These are phyloP conservation scores for Cornus controversa DNA, from an alignment of 148 eudicot genomes.

Conservation along the genomic window DNA sequence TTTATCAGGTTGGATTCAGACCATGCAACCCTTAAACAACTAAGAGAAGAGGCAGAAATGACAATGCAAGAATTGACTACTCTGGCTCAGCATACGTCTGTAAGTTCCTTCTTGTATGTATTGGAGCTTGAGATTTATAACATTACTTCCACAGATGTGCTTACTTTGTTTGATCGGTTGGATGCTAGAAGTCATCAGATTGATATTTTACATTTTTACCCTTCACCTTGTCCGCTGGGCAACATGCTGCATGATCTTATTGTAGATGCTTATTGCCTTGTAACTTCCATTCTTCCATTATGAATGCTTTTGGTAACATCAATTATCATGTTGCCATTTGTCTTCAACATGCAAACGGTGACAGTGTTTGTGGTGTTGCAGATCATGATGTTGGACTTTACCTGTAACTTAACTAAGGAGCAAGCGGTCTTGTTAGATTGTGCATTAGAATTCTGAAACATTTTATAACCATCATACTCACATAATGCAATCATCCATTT, in stretches of 20 bases:
- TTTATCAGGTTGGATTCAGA: conserved; percentile 70
- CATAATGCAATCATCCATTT: neutral
- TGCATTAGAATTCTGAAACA: neutral
- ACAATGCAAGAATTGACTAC: conserved; percentile 71
- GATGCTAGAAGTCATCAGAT: neutral
- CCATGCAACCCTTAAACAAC: conserved; percentile 36
- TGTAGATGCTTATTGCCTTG: neutral
- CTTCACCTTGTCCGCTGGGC: neutral
- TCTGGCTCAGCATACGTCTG: conserved; percentile 84
- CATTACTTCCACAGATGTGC: neutral
- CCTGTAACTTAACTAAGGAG: neutral
- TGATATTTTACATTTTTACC: neutral
- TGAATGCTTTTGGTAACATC: neutral
- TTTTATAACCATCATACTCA: too few relatives aligned
- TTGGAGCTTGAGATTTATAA: neutral
- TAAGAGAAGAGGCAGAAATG: conserved; percentile 57
- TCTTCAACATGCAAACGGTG: neutral
- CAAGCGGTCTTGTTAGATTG: neutral
- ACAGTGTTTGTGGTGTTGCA: neutral
- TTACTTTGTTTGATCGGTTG: neutral
- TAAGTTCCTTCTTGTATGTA: conserved; percentile 37
- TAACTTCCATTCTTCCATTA: neutral
- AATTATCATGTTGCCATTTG: conserved; percentile 3
- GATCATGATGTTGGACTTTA: too few relatives aligned
- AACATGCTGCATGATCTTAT: neutral